These are phyloP conservation scores for Polyplosphaeria fusca DNA, from an alignment of 495 filamentous ascomycete species.

Conservation along the genomic window DNA sequence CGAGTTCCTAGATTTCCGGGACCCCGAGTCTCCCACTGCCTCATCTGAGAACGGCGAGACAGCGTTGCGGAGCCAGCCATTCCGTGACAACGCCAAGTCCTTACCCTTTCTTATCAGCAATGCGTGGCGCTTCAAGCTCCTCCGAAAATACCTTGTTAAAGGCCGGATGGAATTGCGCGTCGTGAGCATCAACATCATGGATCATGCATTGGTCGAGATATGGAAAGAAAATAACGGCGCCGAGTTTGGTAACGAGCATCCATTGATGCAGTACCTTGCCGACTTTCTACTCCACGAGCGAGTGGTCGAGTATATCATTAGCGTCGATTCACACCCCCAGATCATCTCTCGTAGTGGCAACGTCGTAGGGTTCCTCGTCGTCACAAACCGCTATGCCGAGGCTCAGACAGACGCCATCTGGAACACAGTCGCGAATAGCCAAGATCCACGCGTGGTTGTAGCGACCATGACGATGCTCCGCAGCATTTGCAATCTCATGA, in stretches of 20 bases:
- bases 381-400: constrained; percentile 70
- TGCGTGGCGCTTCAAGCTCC: constrained; percentile 67
- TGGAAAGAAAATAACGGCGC: constrained; percentile 53
- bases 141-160: constrained; percentile 69
- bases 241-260: constrained; percentile 45
- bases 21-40: constrained; percentile 9
- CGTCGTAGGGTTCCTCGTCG: constrained; percentile 83
- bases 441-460: constrained; percentile 77
- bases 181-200: constrained; percentile 66
- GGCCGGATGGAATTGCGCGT: constrained; percentile 89
- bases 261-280: constrained; percentile 61
- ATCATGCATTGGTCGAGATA: constrained; percentile 62
- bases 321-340: constrained; percentile 87
- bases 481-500: constrained; percentile 60
- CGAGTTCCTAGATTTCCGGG: constrained; percentile 21
- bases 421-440: constrained; percentile 76
- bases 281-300: constrained; percentile 65
- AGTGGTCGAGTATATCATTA: constrained; percentile 79
- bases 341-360: constrained; percentile 78
- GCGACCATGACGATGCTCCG: constrained; percentile 75
- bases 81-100: constrained; percentile 1
- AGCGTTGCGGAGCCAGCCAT: not conserved
- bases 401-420: constrained; percentile 77
- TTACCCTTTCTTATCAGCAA: constrained; percentile 49
- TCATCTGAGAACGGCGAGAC: not conserved